Base-by-base conservation (phyloP, 169 alveolate species). In the Hepatocystis sp. region DNA sequence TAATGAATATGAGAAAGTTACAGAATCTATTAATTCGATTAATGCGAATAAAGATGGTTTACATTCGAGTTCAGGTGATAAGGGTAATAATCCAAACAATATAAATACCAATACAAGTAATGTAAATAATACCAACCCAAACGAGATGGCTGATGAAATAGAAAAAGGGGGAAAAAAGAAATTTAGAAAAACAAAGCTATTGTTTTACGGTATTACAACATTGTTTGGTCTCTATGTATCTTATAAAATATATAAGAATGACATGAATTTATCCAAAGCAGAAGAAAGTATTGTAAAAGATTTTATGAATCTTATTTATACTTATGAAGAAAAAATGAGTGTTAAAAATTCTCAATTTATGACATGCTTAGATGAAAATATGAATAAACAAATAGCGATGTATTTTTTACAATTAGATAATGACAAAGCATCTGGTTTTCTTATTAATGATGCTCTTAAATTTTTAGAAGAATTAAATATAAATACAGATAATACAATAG, bases 181-280 rank as follows among this genome's bases (percentile, higher is more conserved):
- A n/a, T n/a, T n/a, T n/a, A n/a, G n/a, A n/a, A n/a, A n/a, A n/a
- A n/a, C n/a, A n/a, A n/a, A n/a, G n/a, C n/a, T n/a, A n/a, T n/a
- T n/a, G n/a, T n/a, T n/a, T n/a, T n/a, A n/a, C n/a, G n/a, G n/a
- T n/a, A n/a, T n/a, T n/a, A n/a, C n/a, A n/a, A n/a, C n/a, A n/a
- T n/a, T n/a, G n/a, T n/a, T n/a, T n/a, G n/a, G n/a, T n/a, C n/a
- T n/a, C n/a, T 78, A 78, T 64, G 84, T 60, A 34, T 30, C 21
- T 39, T 78, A 78, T 65, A 78, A 78, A 15, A 58, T 78, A 25
- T 78, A 78, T 19, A 23, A 78, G 27, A 78, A 78, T 32, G 81
- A 78, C 21, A 27, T 78, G 65, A 78, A 78, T 47, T 27, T 78
- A 44, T 78, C 88, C 0, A 78, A 78, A 78, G 88, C 88, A 1